Evolutionary conservation across 305 asterid species (phyloP), one percentile per base, ranked within the genome.

Genomic region (Andrographis paniculata): DNA sequence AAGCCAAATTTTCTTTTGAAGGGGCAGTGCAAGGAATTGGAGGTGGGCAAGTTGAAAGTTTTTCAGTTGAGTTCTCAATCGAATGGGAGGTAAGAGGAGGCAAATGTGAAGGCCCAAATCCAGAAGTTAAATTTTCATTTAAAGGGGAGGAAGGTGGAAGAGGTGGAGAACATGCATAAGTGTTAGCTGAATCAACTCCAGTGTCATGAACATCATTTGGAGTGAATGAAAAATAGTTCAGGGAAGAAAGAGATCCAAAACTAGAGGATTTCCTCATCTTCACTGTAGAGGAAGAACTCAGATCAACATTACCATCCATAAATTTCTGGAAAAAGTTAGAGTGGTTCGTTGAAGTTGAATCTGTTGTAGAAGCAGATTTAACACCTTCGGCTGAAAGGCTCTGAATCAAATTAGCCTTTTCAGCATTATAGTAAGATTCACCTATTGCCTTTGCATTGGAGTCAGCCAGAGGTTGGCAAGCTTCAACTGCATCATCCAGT

Each of bases 401-500:
- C 42, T 62, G 58, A 46, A 41, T 61, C 59, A 61, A 70, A 46
- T 60, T 66, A 58, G 67, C 67, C 52, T 68, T 74, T 48, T 64
- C 83, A 45, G 52, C 42, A 41, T 51, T n/a, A n/a, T n/a, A n/a
- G n/a, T n/a, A n/a, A n/a, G n/a, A n/a, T n/a, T n/a, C n/a, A n/a
- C n/a, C n/a, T n/a, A n/a, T n/a, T n/a, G n/a, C n/a, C n/a, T n/a
- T n/a, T n/a, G n/a, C n/a, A n/a, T n/a, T n/a, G n/a, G n/a, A n/a
- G n/a, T n/a, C n/a, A n/a, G n/a, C n/a, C n/a, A n/a, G 63, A 63
- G 78, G 59, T 52, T 71, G 82, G 56, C 77, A 66, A 55, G 67
- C 75, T 61, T 73, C 79, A 52, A 63, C 78, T 46, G 87, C 73
- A 47, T 72, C 59, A 65, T 76, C 95, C 27, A 70, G 76, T 57